Conservation (phyloP, 306 rosid genomes). For the Lagenaria siceraria region DNA sequence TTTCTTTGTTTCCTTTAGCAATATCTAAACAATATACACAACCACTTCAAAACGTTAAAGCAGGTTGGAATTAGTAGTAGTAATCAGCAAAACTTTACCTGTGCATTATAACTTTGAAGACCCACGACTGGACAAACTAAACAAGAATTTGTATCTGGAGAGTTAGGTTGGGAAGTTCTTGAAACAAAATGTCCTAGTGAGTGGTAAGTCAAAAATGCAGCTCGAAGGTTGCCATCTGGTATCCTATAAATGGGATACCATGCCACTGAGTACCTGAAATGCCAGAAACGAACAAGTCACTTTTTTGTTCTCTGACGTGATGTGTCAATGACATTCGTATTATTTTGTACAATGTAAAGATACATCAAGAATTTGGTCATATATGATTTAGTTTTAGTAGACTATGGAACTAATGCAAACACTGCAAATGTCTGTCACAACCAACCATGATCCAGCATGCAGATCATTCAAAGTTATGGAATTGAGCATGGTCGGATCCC, state of each 20-base stretch:
- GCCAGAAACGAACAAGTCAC: constrained; percentile 12
- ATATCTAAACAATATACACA: not conserved
- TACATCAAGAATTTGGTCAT: not conserved
- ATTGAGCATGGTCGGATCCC: constrained; percentile 52
- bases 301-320: constrained; percentile 9
- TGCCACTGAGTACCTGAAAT: constrained; percentile 83
- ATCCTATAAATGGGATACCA: constrained; percentile 95
- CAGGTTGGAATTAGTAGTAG: not conserved
- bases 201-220: constrained; percentile 82
- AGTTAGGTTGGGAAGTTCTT: constrained; percentile 27
- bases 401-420: not conserved
- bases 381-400: not conserved
- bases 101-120: constrained; percentile 73
- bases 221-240: constrained; percentile 68
- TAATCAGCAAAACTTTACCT: constrained; percentile 26
- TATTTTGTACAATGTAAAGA: not conserved
- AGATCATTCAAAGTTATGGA: constrained; percentile 49
- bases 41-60: not conserved
- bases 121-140: constrained; percentile 72
- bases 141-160: constrained; percentile 19
- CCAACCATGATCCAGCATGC: constrained; percentile 72
- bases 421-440: not conserved
- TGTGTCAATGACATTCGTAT: not conserved
- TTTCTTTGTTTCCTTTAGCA: not conserved
- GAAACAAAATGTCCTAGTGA: constrained; percentile 59